phyloP scores from a whole-genome alignment of 768 basidiomycete genomes.

The Lactarius sanguifluus region DNA sequence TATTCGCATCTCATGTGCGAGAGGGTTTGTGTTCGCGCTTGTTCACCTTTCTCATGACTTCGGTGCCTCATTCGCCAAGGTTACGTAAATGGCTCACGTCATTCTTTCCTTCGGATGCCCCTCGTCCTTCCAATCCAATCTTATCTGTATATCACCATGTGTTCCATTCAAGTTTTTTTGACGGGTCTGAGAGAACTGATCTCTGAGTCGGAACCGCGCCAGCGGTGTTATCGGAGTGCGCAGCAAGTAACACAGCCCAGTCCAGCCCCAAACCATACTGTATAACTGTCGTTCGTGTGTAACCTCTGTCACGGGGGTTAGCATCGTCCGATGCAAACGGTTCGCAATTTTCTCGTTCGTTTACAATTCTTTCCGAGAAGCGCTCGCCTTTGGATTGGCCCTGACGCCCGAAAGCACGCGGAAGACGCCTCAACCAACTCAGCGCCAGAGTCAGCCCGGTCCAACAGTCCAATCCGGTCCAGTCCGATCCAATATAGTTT shows the following conservation, averaged over 20 bases:
- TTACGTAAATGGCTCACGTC: background rate
- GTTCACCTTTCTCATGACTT: background rate
- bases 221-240: background rate
- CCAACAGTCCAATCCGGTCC: background rate
- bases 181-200: background rate
- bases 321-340: background rate
- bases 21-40: background rate
- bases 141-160: background rate
- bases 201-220: background rate
- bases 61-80: background rate
- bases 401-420: background rate
- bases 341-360: background rate
- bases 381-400: background rate
- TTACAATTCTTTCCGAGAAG: background rate
- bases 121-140: background rate
- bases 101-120: background rate
- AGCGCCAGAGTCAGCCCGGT: background rate
- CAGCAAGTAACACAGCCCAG: background rate
- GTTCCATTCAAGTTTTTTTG: slow-evolving; percentile 1
- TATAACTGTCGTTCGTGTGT: background rate
- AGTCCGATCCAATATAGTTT: background rate
- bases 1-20: background rate
- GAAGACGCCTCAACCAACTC: background rate
- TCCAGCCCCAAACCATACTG: background rate
- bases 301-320: background rate